phyloP scores from a whole-genome alignment of 495 filamentous ascomycete genomes.

The Aeminium ludgeri region DNA sequence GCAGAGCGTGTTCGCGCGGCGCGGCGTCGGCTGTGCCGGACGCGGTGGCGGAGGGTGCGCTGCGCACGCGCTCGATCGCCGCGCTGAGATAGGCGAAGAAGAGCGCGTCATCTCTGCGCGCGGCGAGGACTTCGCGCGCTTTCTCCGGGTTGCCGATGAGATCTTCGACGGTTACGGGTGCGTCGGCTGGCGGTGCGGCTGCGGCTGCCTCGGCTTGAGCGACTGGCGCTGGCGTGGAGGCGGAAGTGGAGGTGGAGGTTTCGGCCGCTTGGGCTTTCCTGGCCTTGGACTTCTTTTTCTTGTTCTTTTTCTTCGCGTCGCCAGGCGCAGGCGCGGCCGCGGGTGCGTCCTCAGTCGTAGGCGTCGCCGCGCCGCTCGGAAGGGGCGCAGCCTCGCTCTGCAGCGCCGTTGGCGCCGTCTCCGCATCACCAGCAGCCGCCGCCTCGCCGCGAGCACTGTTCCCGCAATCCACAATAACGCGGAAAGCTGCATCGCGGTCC shows the following conservation, averaged over 20 bases:
- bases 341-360: slow-evolving; percentile 3
- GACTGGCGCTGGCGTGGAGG: neutral
- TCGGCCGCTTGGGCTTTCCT: slow-evolving; percentile 10
- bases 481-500: slow-evolving; percentile 12
- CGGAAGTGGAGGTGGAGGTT: no score
- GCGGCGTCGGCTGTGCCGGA: neutral
- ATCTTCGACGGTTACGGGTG: slow-evolving; percentile 2
- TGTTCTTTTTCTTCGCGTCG: slow-evolving; percentile 18
- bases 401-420: neutral
- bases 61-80: slow-evolving; percentile 6
- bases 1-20: no score
- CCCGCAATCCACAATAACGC: slow-evolving; percentile 15
- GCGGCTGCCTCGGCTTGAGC: neutral
- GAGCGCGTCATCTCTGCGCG: neutral
- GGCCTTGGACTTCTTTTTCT: slow-evolving; percentile 17
- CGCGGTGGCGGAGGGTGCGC: slow-evolving; percentile 1
- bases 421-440: no score
- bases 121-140: slow-evolving; percentile 1
- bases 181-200: neutral
- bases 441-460: neutral
- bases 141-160: slow-evolving; percentile 3
- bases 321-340: neutral
- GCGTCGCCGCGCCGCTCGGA: slow-evolving; percentile 9
- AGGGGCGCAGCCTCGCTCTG: slow-evolving; percentile 6
- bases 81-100: slow-evolving; percentile 8